Evolutionary conservation across 768 basidiomycete species (phyloP).

Genomic region (Strobilomyces confusus): DNA sequence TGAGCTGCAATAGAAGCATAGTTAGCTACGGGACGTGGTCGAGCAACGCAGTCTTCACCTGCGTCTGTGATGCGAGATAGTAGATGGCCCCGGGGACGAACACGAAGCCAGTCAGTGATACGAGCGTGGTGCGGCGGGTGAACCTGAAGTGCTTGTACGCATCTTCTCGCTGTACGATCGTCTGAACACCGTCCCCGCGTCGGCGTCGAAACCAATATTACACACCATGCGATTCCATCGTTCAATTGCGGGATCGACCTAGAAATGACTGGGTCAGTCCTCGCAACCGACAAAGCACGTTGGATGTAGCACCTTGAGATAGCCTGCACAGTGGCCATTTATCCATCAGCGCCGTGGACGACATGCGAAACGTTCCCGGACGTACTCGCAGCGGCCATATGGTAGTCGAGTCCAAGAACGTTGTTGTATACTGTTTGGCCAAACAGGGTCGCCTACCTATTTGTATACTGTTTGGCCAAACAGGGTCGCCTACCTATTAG

Average conservation of each 20-base stretch:
- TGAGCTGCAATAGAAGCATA: slow-evolving; percentile 33
- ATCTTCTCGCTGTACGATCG: slow-evolving; percentile 61
- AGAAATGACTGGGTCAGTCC: slow-evolving; percentile 3
- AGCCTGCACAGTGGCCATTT: slow-evolving; percentile 37
- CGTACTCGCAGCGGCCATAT: slow-evolving; percentile 74
- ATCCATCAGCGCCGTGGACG: slow-evolving; percentile 10
- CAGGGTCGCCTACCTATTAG: too few species aligned
- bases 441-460: too few species aligned
- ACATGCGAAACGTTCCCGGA: slow-evolving; percentile 4
- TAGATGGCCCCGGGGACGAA: slow-evolving; percentile 57
- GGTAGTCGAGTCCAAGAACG: slow-evolving; percentile 18
- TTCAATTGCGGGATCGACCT: slow-evolving; percentile 57
- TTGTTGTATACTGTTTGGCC: slow-evolving; percentile 32
- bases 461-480: too few species aligned
- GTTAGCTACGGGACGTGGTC: slow-evolving; percentile 4
- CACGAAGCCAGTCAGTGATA: slow-evolving; percentile 57
- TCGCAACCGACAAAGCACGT: background rate
- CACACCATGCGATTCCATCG: slow-evolving; percentile 58
- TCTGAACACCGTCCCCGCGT: background rate
- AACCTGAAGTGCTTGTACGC: slow-evolving; percentile 83
- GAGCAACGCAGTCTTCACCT: slow-evolving; percentile 35
- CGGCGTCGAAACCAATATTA: slow-evolving; percentile 10
- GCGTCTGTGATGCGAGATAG: slow-evolving; percentile 39
- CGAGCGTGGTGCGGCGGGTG: slow-evolving; percentile 63
- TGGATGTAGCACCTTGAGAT: slow-evolving; percentile 46